phyloP scores from a whole-genome alignment of 2,329 filamentous ascomycete species.

The Neobulgaria alba region DNA sequence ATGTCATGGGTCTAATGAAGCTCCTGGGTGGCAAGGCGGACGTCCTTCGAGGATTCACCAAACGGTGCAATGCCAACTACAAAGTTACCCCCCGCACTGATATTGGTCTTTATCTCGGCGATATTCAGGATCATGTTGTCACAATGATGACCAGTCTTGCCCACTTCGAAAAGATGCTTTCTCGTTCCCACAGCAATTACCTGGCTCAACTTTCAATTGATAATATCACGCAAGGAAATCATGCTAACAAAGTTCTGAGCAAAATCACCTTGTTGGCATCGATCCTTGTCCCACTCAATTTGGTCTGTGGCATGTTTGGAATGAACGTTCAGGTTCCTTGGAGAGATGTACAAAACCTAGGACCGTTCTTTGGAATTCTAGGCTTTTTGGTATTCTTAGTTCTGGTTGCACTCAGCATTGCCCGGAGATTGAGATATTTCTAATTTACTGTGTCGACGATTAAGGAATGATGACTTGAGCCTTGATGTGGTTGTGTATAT shows the following conservation, averaged over 20 bases:
- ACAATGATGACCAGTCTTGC: slow-evolving; percentile 97
- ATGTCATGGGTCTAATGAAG: slow-evolving; percentile 86
- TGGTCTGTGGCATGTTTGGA: slow-evolving; percentile 57
- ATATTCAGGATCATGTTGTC: slow-evolving; percentile 98
- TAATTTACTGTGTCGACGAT: too few relatives aligned
- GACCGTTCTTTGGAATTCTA: slow-evolving; percentile 54
- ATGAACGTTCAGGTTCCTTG: slow-evolving; percentile 81
- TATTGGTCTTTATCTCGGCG: slow-evolving; percentile 90
- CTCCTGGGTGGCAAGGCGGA: slow-evolving; percentile 96
- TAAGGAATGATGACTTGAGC: too few relatives aligned
- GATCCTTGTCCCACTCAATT: slow-evolving; percentile 82
- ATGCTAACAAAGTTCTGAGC: slow-evolving; percentile 80
- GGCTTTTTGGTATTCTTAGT: slow-evolving; percentile 46
- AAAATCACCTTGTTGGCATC: slow-evolving; percentile 94
- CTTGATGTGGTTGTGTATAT: too few relatives aligned
- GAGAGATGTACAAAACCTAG: slow-evolving; percentile 33
- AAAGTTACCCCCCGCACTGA: slow-evolving; percentile 91
- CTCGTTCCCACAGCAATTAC: slow-evolving; percentile 90
- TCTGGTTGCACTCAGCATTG: slow-evolving; percentile 19
- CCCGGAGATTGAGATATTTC: slow-evolving; percentile 25
- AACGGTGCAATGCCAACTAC: slow-evolving; percentile 97
- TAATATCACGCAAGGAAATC: slow-evolving; percentile 79
- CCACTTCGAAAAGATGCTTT: slow-evolving; percentile 97
- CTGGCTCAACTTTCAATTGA: slow-evolving; percentile 90
- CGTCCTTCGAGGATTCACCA: slow-evolving; percentile 93